phyloP scores from a whole-genome alignment of 768 basidiomycete species.

The Phanerochaete sordida region DNA sequence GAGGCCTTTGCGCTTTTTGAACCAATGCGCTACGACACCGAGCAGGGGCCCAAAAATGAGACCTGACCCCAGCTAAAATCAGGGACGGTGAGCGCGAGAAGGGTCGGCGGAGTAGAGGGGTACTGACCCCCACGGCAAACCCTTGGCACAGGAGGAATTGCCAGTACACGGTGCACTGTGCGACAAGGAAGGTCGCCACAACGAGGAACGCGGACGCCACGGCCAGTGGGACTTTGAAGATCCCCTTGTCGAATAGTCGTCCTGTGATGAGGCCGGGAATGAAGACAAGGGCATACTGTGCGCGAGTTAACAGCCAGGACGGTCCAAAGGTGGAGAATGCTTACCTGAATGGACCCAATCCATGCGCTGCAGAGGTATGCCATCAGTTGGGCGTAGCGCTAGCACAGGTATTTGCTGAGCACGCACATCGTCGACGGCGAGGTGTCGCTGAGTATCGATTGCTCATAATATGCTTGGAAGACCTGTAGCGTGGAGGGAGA shows the following conservation, averaged over 20 bases:
- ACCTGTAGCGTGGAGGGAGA: slow-evolving; percentile 41
- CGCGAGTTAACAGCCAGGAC: not conserved
- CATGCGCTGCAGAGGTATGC: slow-evolving; percentile 47
- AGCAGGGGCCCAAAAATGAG: slow-evolving; percentile 60
- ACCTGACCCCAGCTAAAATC: slow-evolving; percentile 34
- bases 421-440: slow-evolving; percentile 63
- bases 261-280: slow-evolving; percentile 62
- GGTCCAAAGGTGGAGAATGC: not conserved
- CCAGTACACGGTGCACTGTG: slow-evolving; percentile 73
- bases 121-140: slow-evolving; percentile 56
- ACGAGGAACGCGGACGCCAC: slow-evolving; percentile 49
- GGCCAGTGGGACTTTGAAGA: slow-evolving; percentile 50
- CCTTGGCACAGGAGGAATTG: slow-evolving; percentile 78
- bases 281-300: slow-evolving; percentile 60
- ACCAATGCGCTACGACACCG: slow-evolving; percentile 70
- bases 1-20: slow-evolving; percentile 50
- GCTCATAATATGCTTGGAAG: slow-evolving; percentile 72
- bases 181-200: slow-evolving; percentile 57
- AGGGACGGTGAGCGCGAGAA: not conserved
- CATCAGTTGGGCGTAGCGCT: not conserved
- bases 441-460: slow-evolving; percentile 41
- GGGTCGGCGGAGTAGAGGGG: not conserved
- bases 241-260: slow-evolving; percentile 71
- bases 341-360: slow-evolving; percentile 76
- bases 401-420: not conserved